Evolutionary conservation across 805 yeast species (phyloP), one percentile per base, ranked within the genome.

Genomic region (Lipomyces yamadae): DNA sequence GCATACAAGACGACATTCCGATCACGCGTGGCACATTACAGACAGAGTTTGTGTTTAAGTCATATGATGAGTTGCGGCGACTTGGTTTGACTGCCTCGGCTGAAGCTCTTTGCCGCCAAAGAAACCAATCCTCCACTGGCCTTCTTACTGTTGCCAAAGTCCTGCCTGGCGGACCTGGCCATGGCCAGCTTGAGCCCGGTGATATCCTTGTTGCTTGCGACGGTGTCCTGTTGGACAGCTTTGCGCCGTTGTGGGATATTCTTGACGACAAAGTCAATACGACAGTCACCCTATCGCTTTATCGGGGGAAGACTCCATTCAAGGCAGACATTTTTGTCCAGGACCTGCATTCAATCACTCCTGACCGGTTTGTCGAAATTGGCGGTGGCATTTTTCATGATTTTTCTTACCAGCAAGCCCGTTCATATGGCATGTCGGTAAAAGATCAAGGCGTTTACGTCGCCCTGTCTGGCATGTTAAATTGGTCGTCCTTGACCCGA

Each of bases 301-400:
- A 34, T 39, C 59, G 71, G 4, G 68, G 68, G 34, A 37, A 30
- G n/a, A 7, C 11, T 1, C 29, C 64, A 2, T 61, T 62, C 48
- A 58, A 55, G 13, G 57, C 50, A 50, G 6, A 29, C n/a, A 42
- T 63, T n/a, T 10, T n/a, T n/a, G 70, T 68, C 6, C 65, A 61
- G 32, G 71, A 68, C 50, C 56, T 68, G 39, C 68, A 68, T 34
- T n/a, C 67, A 11, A 63, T 68, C 57, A 68, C 71, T 11, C 71
- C 71, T 0, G 48, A 34, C 62, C 56, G 65, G 18, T 68, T 66
- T 37, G 64, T 56, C 33, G 71, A 68, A 35, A 56, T 68, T 29
- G 71, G 71, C 33, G 71, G 71, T 8, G 70, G 66, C 35, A 48
- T 68, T 29, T 68, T 68, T 54, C 71, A 68, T 52, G 68, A 68